Evolutionary conservation across 805 yeast genomes (phyloP), one percentile per base, ranked within the genome.

Genomic region (Candida arabinofermentans): DNA sequence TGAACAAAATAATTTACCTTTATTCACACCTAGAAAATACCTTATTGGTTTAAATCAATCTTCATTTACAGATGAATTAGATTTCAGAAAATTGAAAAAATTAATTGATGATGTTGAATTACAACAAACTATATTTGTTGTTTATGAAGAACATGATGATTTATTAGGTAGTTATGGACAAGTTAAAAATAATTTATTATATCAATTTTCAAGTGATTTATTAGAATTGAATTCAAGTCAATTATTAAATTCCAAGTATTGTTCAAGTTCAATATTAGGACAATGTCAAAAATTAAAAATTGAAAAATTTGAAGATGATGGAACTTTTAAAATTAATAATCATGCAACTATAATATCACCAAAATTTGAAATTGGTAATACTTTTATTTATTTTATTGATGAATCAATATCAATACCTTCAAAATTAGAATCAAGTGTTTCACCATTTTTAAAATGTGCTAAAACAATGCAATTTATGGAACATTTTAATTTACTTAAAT

Each of bases 61-160:
- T 2, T 69, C 69, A 22, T 79, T 86, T 57, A 90, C 86, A 5
- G 71, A 74, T n/a, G 95, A 87, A 51, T 50, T 87, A 13, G 68
- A 76, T 34, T 75, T 86, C 40, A 74, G 89, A 43, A 71, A 74
- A 10, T 61, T 87, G 16, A 62, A 68, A 2, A 47, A 71, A 34
- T 61, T 86, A 36, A 74, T 90, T 14, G 83, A 80, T 41, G 79
- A 82, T 26, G 52, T 64, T 2, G 57, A 69, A 0, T 24, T 61
- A 0, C 65, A 72, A 22, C 84, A 80, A 54, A 83, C 95, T 0
- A 66, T 90, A 1, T 75, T 90, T 41, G 68, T 87, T 7, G 47
- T 49, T 13, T 69, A 76, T 1, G 57, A 53, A n/a, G n/a, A n/a
- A 27, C 59, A 63, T 14, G 53, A 67, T 9, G 69, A 66, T 35